Base-by-base conservation (phyloP, 2,329 filamentous ascomycete species). In the Coniochaeta sp. region DNA sequence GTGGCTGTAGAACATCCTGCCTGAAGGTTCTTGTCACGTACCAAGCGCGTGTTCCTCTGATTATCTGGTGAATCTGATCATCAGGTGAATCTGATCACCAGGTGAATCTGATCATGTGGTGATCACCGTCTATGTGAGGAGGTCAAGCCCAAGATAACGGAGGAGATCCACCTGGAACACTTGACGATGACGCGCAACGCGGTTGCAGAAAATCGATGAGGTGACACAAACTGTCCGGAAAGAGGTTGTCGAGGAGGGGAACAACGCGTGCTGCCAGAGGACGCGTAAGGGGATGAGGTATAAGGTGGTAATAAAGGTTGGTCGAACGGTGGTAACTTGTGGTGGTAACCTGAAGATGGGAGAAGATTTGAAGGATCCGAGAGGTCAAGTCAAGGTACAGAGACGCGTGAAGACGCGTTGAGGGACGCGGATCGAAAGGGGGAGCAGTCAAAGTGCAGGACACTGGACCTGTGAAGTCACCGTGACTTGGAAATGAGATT, bases 1-100 rank as follows among this genome's bases (percentile, higher is more conserved):
- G 76, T 96, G 91, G 68, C 90, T 96, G 77, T 96, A 98, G 72
- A 97, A 97, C 93, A 97, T 97, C 67, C 38, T 72, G 59, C 17
- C 17, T 56, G n/a, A 38, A 17, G 6, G n/a, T 6, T 52, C 24
- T 3, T 17, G 6, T n/a, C 16, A 17, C 17, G 38, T n/a, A 7
- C 38, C 5, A 3, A 11, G n/a, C 17, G 38, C 38, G 16, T 40
- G 6, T 40, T 17, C 16, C 16, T 40, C 17, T 9, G 38, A 5
- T 16, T 40, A n/a, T 19, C n/a, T n/a, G n/a, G n/a, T n/a, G n/a
- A n/a, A n/a, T n/a, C n/a, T n/a, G n/a, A n/a, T n/a, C n/a, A n/a
- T n/a, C n/a, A n/a, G n/a, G n/a, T n/a, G n/a, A n/a, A n/a, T n/a
- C n/a, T n/a, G n/a, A n/a, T n/a, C n/a, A n/a, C n/a, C n/a, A n/a